Percentiles rank a stretch among this genome's conserved stretches.
Conservation (phyloP, 257 asterid genomes). For the Mentha longifolia region DNA sequence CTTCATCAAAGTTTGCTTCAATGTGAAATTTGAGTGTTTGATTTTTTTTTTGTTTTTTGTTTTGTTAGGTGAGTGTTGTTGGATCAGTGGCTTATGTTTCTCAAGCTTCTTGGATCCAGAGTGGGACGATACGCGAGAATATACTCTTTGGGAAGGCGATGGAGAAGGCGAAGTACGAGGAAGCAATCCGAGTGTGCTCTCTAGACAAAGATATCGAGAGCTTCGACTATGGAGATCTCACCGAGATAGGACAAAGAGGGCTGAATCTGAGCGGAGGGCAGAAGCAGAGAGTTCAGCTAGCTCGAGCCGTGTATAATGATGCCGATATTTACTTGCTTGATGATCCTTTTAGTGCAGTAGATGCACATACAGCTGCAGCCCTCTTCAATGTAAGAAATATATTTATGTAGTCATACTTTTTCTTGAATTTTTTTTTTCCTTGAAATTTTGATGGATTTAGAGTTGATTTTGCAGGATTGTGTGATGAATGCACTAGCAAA, state of each 20-base stretch:
- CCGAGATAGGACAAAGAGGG: slow-evolving; percentile 90
- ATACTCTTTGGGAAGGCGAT: slow-evolving; percentile 73
- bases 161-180: slow-evolving; percentile 55
- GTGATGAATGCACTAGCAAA: slow-evolving; percentile 66
- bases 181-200: slow-evolving; percentile 62
- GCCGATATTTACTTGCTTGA: slow-evolving; percentile 79
- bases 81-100: slow-evolving; percentile 84
- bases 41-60: neutral
- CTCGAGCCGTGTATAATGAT: slow-evolving; percentile 77
- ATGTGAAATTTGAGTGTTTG: too few species aligned
- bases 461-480: slow-evolving; percentile 57
- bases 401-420: too few species aligned
- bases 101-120: slow-evolving; percentile 81
- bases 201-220: slow-evolving; percentile 72
- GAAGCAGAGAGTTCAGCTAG: slow-evolving; percentile 83
- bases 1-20: neutral
- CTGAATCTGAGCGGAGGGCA: slow-evolving; percentile 89
- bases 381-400: slow-evolving; percentile 62
- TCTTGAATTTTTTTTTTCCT: too few species aligned
- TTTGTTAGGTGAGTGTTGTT: slow-evolving; percentile 53
- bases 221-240: slow-evolving; percentile 70
- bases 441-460: neutral
- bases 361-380: slow-evolving; percentile 78
- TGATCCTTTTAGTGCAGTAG: slow-evolving; percentile 92
- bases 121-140: slow-evolving; percentile 77